Percentiles rank a stretch among this genome's conserved stretches.
These are phyloP conservation scores for Clohesyomyces aquaticus DNA, from an alignment of 495 filamentous ascomycete genomes.

Conservation along the genomic window DNA sequence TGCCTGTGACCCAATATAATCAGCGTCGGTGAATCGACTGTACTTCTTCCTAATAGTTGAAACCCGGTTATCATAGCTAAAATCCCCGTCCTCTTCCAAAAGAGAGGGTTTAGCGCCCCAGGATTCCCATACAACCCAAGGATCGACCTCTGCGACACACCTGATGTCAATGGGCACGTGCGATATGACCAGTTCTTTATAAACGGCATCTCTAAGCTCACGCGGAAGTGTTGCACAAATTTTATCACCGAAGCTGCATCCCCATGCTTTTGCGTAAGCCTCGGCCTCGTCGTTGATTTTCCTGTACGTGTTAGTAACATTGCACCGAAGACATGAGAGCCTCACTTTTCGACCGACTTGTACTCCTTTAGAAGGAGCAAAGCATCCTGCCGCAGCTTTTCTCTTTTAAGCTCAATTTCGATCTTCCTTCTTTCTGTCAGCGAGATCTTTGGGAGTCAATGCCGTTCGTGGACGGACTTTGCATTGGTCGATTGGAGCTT, in stretches of 20 bases:
- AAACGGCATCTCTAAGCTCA: slow-evolving; percentile 3
- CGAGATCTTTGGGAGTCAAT: background rate
- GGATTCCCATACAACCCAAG: background rate
- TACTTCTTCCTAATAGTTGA: background rate
- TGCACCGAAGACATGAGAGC: background rate
- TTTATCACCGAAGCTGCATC: background rate
- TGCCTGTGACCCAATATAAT: background rate
- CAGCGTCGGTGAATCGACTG: background rate
- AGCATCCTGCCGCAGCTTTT: slow-evolving; percentile 2
- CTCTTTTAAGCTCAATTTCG: slow-evolving; percentile 5
- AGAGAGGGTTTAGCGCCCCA: background rate
- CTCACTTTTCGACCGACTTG: slow-evolving; percentile 10
- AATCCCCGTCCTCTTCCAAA: no score
- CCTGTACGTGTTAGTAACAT: background rate
- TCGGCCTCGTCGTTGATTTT: slow-evolving; percentile 2
- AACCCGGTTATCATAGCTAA: background rate
- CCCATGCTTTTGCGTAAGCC: slow-evolving; percentile 1
- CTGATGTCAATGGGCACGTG: background rate
- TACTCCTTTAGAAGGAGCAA: slow-evolving; percentile 1
- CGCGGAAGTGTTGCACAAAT: background rate
- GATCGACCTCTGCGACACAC: background rate
- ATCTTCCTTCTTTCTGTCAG: background rate
- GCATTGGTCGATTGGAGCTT: background rate
- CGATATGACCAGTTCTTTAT: background rate
- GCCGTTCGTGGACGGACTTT: background rate